Percentiles rank a stretch among this genome's conserved stretches.
Evolutionary conservation across 768 basidiomycete genomes (phyloP).

Genomic region (Baorangia bicolor): DNA sequence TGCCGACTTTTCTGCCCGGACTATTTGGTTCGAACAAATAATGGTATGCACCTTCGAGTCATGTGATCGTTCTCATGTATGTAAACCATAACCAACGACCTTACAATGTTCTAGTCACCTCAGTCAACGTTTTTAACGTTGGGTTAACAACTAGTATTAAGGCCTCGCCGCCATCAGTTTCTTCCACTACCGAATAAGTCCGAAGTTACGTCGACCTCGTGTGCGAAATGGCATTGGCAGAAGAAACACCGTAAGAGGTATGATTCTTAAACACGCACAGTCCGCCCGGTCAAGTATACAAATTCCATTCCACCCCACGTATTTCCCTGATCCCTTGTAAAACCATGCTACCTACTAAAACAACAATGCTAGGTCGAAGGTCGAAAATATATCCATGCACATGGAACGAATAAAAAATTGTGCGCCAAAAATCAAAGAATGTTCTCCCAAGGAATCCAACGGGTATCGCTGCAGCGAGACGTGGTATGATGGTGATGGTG

Average conservation of each 20-base stretch:
- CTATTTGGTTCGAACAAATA: constrained; percentile 33
- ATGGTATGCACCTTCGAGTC: constrained; percentile 8
- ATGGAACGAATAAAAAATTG: constrained; percentile 17
- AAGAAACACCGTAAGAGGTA: background rate
- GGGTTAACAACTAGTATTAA: background rate
- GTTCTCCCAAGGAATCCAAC: constrained; percentile 1
- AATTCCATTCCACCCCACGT: constrained; percentile 1
- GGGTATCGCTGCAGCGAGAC: constrained; percentile 1
- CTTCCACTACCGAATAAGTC: background rate
- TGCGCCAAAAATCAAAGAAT: constrained; percentile 9
- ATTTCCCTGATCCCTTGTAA: background rate
- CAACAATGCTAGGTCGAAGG: constrained; percentile 19
- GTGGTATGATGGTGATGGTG: constrained; percentile 5
- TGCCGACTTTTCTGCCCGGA: constrained; percentile 18
- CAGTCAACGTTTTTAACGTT: background rate
- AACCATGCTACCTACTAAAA: constrained; percentile 17
- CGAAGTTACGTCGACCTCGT: background rate
- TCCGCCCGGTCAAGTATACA: background rate
- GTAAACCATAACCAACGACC: too few relatives aligned
- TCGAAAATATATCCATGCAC: constrained; percentile 22
- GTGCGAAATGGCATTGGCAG: background rate
- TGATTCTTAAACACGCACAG: background rate
- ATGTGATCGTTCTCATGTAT: constrained; percentile 19
- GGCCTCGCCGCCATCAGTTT: background rate
- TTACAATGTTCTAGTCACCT: too few relatives aligned